Percentiles rank a stretch among this genome's conserved stretches.
These are phyloP conservation scores for Hypericum perforatum DNA, from an alignment of 345 rosid genomes.

Conservation along the genomic window DNA sequence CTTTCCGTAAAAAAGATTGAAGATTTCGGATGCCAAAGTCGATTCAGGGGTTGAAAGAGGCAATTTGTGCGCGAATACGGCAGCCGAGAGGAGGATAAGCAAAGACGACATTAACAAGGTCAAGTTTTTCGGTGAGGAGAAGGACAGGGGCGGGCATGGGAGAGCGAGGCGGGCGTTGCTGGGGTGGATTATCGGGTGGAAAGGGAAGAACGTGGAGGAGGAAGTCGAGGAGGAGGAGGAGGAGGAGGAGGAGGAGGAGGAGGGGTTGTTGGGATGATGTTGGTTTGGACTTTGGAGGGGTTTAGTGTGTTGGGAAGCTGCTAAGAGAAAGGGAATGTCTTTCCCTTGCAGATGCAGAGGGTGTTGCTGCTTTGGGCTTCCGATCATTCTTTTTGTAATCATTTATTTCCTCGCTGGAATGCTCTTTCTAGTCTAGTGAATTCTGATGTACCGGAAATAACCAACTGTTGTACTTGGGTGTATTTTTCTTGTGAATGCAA, in stretches of 20 bases:
- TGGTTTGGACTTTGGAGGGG: neutral
- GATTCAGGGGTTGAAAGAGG: neutral
- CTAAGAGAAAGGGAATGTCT: neutral
- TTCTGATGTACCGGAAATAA: too few relatives aligned
- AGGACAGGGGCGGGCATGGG: conserved; percentile 6
- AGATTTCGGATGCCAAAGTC: neutral
- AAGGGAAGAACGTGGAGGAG: neutral
- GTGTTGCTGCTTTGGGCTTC: too few relatives aligned
- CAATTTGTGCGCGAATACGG: conserved; percentile 1
- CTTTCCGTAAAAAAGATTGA: conserved; percentile 2
- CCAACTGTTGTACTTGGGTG: too few relatives aligned
- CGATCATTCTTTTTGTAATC: too few relatives aligned
- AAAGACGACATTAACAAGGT: conserved; percentile 19
- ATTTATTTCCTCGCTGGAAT: too few relatives aligned
- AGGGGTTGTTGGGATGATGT: neutral
- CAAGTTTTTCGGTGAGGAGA: conserved; percentile 7
- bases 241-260: too few relatives aligned
- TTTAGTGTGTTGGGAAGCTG: neutral
- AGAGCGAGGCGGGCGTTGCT: conserved; percentile 20
- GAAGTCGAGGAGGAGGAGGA: conserved; percentile 1
- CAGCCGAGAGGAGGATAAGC: conserved; percentile 1
- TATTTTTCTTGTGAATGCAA: too few relatives aligned
- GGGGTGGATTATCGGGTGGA: conserved; percentile 8
- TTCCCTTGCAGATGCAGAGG: too few relatives aligned
- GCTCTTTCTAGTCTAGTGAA: too few relatives aligned